Evolutionary conservation across 78 protist species (phyloP).

Genomic region (Acrasis kona): DNA sequence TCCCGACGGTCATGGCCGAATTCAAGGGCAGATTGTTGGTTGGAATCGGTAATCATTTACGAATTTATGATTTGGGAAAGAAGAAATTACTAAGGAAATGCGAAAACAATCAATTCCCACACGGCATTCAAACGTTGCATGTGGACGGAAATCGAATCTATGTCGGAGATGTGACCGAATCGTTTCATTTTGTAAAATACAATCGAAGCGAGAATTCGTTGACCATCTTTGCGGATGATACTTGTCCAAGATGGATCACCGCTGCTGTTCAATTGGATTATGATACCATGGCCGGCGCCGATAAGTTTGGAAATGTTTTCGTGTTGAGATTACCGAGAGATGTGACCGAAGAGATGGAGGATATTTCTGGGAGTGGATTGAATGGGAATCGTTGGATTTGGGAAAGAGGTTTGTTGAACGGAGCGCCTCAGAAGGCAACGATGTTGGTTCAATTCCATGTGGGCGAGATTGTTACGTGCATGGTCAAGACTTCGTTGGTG

Average conservation of each 20-base stretch:
- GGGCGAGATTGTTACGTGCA: slow-evolving; percentile 68
- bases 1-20: slow-evolving; percentile 65
- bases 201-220: slow-evolving; percentile 45
- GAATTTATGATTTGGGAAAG: slow-evolving; percentile 86
- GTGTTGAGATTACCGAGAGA: slow-evolving; percentile 27
- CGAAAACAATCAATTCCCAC: slow-evolving; percentile 56
- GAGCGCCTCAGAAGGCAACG: slow-evolving; percentile 31
- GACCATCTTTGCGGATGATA: slow-evolving; percentile 80
- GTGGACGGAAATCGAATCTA: slow-evolving; percentile 60
- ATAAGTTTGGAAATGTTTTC: slow-evolving; percentile 58
- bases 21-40: slow-evolving; percentile 75
- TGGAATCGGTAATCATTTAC: slow-evolving; percentile 64
- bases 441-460: slow-evolving; percentile 43
- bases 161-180: slow-evolving; percentile 79
- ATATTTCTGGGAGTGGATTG: slow-evolving; percentile 46
- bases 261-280: slow-evolving; percentile 57
- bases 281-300: slow-evolving; percentile 78
- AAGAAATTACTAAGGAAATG: slow-evolving; percentile 82
- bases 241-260: slow-evolving; percentile 78
- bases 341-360: slow-evolving; percentile 54
- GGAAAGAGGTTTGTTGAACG: slow-evolving; percentile 34
- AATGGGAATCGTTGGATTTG: slow-evolving; percentile 12
- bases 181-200: slow-evolving; percentile 65
- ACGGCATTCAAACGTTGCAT: slow-evolving; percentile 23
- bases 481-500: slow-evolving; percentile 32